Percentiles rank a stretch among this genome's conserved stretches.
These are phyloP conservation scores for Mentha longifolia DNA, from an alignment of 257 asterid genomes.

Conservation along the genomic window DNA sequence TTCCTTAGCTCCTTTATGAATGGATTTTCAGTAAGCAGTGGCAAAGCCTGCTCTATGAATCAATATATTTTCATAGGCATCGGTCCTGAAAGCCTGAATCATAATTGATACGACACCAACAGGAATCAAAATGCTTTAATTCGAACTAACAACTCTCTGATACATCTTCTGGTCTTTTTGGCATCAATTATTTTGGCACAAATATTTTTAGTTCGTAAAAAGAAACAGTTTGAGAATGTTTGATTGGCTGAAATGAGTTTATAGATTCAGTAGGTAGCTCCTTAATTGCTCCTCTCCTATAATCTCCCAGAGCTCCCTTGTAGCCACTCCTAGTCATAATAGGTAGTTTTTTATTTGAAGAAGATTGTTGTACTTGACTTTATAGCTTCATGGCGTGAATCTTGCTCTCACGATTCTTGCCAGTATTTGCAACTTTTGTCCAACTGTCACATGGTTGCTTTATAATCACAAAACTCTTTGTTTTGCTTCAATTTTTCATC, in stretches of 20 bases:
- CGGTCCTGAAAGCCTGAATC: too few relatives aligned
- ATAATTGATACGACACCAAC: neutral
- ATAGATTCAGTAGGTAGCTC: neutral
- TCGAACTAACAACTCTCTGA: neutral
- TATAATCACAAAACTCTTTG: neutral
- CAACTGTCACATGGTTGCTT: constrained; percentile 15
- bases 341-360: neutral
- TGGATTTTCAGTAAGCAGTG: neutral
- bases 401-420: constrained; percentile 18
- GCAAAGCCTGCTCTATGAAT: neutral
- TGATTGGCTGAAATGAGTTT: constrained; percentile 28
- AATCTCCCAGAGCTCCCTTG: neutral
- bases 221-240: constrained; percentile 22
- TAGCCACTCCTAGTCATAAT: neutral
- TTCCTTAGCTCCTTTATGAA: neutral
- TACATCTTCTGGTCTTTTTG: constrained; percentile 10
- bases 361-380: too few relatives aligned
- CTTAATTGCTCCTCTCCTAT: neutral
- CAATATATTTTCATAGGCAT: too few relatives aligned
- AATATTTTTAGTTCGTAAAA: constrained; percentile 16
- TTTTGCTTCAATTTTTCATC: constrained; percentile 23
- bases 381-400: neutral
- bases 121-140: neutral
- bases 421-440: constrained; percentile 16
- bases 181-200: constrained; percentile 11